phyloP scores from a whole-genome alignment of 176 grass and related monocot species.

The maize (Zea mays) region Zm-B73-REFERENCE-NAM-5.0 NC_050105.1:130546501-130547000 shows the following conservation, averaged over 20 bases:
- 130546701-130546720: conserved; percentile 1
- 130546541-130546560: conserved; percentile 6
- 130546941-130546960: conserved; percentile 3
- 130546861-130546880: not conserved
- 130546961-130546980: not conserved
- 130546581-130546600: conserved; percentile 13
- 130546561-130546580: not conserved
- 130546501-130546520: not conserved
- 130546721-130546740: conserved; percentile 23
- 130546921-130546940: not conserved
- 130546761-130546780: conserved; percentile 23
- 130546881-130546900: conserved; percentile 5
- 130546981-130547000: too few relatives aligned
- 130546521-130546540: not conserved
- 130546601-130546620: conserved; percentile 2
- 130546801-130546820: not conserved
- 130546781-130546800: conserved; percentile 25
- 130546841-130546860: not conserved
- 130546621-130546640: not conserved
- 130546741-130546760: conserved; percentile 14
- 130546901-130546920: not conserved
- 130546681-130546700: not conserved
- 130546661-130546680: not conserved
- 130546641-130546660: not conserved
- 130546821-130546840: not conserved